Conservation (phyloP, 345 rosid genomes). For the Nasturtium officinale region DNA sequence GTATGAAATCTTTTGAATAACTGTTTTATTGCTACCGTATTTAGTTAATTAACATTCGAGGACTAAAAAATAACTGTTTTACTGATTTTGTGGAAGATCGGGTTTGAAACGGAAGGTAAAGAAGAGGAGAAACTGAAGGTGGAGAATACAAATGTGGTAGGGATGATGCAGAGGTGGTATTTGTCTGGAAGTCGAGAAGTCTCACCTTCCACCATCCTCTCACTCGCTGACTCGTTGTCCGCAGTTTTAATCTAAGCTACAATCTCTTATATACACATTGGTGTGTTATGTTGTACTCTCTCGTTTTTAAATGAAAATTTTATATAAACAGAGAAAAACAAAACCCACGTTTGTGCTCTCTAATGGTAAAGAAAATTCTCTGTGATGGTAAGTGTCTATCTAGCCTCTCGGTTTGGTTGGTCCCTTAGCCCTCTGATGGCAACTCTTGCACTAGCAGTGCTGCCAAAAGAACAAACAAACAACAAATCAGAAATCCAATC, state of each 20-base stretch:
- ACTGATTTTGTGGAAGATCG: conserved; percentile 48
- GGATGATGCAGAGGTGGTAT: conserved; percentile 89
- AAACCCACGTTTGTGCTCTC: background rate
- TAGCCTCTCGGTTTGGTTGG: too few relatives aligned
- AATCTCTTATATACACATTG: background rate
- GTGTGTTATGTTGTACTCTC: conserved; percentile 34
- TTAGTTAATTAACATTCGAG: background rate
- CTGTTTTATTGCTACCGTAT: background rate
- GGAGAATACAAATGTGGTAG: conserved; percentile 72
- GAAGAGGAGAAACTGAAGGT: conserved; percentile 62
- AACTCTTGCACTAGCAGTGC: too few relatives aligned
- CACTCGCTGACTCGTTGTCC: conserved; percentile 60
- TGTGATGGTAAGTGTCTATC: too few relatives aligned
- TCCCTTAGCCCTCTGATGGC: too few relatives aligned
- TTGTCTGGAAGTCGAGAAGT: conserved; percentile 76
- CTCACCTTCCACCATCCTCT: conserved; percentile 67
- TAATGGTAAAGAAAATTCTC: too few relatives aligned
- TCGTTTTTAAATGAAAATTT: background rate
- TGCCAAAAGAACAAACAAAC: too few relatives aligned
- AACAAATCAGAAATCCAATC: too few relatives aligned
- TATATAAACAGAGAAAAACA: background rate
- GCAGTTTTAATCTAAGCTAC: conserved; percentile 47
- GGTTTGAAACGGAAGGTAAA: conserved; percentile 63
- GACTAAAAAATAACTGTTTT: background rate
- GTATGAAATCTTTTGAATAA: conserved; percentile 23